Conservation (phyloP, 352 stramenopile genomes). For the Phytophthora foliorum region DNA sequence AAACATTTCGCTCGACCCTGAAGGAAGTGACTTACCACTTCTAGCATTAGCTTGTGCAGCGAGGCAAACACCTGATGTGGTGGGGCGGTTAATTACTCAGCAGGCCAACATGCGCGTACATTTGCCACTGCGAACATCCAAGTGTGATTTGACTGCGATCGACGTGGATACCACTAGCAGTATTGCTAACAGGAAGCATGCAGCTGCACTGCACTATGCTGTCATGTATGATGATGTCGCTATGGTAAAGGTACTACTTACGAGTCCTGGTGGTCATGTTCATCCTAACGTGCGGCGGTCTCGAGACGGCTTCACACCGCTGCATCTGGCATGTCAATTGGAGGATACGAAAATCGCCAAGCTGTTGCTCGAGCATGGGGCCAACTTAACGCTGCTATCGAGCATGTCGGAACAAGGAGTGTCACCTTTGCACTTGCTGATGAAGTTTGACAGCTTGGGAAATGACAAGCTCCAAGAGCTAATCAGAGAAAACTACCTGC, state of each 20-base stretch:
- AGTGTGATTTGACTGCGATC: conserved; percentile 24
- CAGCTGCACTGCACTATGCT: conserved; percentile 68
- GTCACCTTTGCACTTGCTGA: conserved; percentile 60
- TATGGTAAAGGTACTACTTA: conserved; percentile 50
- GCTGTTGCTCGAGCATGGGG: conserved; percentile 60
- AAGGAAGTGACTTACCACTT: conserved; percentile 66
- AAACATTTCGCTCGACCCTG: conserved; percentile 45
- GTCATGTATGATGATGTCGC: conserved; percentile 67
- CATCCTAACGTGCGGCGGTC: conserved; percentile 72
- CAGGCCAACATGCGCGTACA: conserved; percentile 72
- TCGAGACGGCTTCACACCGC: conserved; percentile 68
- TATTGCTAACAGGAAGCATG: conserved; percentile 53
- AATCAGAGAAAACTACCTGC: conserved; percentile 49
- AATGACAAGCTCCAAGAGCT: conserved; percentile 60
- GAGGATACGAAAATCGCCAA: conserved; percentile 58
- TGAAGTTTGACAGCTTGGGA: conserved; percentile 58
- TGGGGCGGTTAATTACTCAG: conserved; percentile 52
- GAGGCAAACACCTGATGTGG: conserved; percentile 49
- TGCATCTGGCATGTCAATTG: conserved; percentile 75
- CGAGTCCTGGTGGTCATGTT: conserved; percentile 33
- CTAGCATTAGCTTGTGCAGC: conserved; percentile 67
- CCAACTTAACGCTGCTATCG: conserved; percentile 61
- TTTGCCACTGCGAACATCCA: conserved; percentile 52
- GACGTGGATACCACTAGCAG: conserved; percentile 27
- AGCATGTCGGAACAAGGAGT: conserved; percentile 49